Base-by-base conservation (phyloP, 164 flowering plant species). In the Aristolochia californica region DNA sequence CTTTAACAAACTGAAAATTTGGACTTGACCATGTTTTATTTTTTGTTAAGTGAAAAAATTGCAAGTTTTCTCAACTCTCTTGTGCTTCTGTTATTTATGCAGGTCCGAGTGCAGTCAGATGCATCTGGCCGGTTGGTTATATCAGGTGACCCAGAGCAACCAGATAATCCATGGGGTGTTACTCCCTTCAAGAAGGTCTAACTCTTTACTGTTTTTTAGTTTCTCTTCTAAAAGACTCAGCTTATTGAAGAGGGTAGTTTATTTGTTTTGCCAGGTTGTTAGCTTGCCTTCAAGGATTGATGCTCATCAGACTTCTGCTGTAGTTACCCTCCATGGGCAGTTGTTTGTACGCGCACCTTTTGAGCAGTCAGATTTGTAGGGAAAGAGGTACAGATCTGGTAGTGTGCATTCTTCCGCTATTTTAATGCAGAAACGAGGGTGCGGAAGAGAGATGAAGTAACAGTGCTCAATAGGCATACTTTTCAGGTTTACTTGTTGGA, bases 291-390 rank as follows among this genome's bases (percentile, higher is more conserved):
- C 85, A 1, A 79, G 98, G 68, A 91, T 91, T 15, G 95, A 88
- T 66, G 93, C 98, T 11, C 98, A 88, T 67, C 98, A 91, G 70
- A 88, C 95, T 28, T 91, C 96, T 15, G 98, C 98, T 27, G 96
- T 91, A 55, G 95, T 91, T 43, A 91, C 96, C 55, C 70, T 91
- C 67, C 90, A 91, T 63, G 98, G 98, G 14, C 96, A 88, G 75
- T 69, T 91, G 64, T 91, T 91, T 74, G 86, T 91, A 5, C 87
- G 98, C 21, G 96, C 83, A 47, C 98, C 96, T 54, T 87, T 86
- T 47, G 95, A 88, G 74, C 93, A 74, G 60, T 63, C 80, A 53
- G 83, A 82, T 61, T 58, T 70, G 53, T 70, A 61, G 66, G 30
- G 58, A 24, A 30, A 27, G 61, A 25, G 27, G 17, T 7, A 23